Percentiles rank a stretch among this genome's conserved stretches.
Evolutionary conservation across 2,329 filamentous ascomycete species (phyloP).

Genomic region (Aureobasidium subglaciale): DNA sequence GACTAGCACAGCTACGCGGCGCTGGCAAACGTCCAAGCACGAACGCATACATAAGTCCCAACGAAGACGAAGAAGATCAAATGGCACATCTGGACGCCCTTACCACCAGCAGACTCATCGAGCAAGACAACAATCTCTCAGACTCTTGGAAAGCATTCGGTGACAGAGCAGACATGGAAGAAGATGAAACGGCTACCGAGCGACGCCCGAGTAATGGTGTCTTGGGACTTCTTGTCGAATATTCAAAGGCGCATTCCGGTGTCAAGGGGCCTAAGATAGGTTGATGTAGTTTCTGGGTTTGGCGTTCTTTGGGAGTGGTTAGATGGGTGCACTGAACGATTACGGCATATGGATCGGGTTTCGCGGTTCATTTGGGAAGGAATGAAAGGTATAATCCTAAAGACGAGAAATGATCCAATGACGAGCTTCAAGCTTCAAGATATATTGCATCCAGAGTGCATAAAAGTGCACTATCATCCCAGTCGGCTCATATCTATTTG

Average conservation of each 20-base stretch:
- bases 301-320: too few species aligned
- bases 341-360: too few species aligned
- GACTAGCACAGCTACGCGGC: neutral
- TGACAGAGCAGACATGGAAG: neutral
- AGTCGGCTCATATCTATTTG: too few species aligned
- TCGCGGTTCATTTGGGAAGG: too few species aligned
- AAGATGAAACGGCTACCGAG: neutral
- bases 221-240: conserved; percentile 17
- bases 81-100: conserved; percentile 1
- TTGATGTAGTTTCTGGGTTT: neutral
- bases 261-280: conserved; percentile 16
- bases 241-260: conserved; percentile 18
- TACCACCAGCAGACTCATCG: conserved; percentile 19
- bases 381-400: too few species aligned
- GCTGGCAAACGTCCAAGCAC: neutral
- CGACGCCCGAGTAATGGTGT: conserved; percentile 14
- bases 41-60: neutral
- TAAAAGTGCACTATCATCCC: too few species aligned
- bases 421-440: neutral
- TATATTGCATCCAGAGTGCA: too few species aligned
- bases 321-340: too few species aligned
- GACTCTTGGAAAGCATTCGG: conserved; percentile 17
- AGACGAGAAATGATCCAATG: conserved; percentile 4
- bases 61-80: conserved; percentile 10
- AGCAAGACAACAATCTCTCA: conserved; percentile 15